phyloP scores from a whole-genome alignment of 495 filamentous ascomycete genomes.

The Talaromyces nanjingensis region DNA sequence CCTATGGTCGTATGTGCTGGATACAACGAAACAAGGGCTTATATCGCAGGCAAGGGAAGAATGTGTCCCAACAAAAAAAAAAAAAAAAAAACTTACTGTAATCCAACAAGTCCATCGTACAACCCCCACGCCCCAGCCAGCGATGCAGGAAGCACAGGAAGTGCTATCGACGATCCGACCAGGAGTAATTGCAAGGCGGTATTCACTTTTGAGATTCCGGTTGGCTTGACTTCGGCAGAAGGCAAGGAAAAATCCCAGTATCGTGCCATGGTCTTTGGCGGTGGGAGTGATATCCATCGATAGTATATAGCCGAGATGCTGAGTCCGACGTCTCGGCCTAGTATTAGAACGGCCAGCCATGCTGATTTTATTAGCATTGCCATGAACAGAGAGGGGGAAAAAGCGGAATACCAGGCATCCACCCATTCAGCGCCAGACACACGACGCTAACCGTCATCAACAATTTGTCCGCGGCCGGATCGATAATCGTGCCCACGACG shows the following conservation, averaged over 20 bases:
- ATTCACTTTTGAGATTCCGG: slow-evolving; percentile 84
- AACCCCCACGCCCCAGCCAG: slow-evolving; percentile 42
- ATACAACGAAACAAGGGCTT: not conserved
- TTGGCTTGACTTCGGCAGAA: slow-evolving; percentile 87
- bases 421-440: slow-evolving; percentile 71
- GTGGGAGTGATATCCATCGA: slow-evolving; percentile 85
- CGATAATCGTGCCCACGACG: slow-evolving; percentile 92
- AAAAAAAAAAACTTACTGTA: slow-evolving; percentile 57
- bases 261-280: slow-evolving; percentile 83
- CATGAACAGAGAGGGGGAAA: too few species aligned
- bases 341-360: slow-evolving; percentile 80
- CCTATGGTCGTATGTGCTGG: slow-evolving; percentile 29
- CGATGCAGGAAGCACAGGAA: slow-evolving; percentile 54
- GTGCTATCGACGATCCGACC: slow-evolving; percentile 67
- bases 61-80: not conserved
- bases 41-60: slow-evolving; percentile 10
- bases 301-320: slow-evolving; percentile 90
- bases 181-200: slow-evolving; percentile 74
- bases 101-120: slow-evolving; percentile 47
- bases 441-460: slow-evolving; percentile 90
- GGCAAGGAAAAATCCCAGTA: slow-evolving; percentile 98
- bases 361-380: slow-evolving; percentile 35
- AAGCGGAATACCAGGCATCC: slow-evolving; percentile 56
- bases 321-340: slow-evolving; percentile 82
- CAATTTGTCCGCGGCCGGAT: slow-evolving; percentile 93